A percentile compares a stretch with the other conserved stretches of the same genome.
These are phyloP conservation scores for Fusarium fracticaudum DNA, from an alignment of 2,329 filamentous ascomycete species.

Conservation along the genomic window DNA sequence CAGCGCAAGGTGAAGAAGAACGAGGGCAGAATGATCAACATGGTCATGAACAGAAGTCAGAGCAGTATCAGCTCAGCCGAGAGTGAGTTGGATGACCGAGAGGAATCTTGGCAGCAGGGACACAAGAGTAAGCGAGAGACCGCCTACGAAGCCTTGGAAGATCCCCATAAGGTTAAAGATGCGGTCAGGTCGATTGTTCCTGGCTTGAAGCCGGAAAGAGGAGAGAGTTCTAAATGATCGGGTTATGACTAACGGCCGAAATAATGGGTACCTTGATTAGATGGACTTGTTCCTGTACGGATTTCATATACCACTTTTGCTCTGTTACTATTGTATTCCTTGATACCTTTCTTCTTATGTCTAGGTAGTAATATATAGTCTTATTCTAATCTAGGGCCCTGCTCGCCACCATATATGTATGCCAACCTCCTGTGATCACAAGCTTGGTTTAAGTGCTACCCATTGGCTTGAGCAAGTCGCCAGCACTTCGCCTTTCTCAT, in stretches of 20 bases:
- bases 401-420: background rate
- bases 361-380: background rate
- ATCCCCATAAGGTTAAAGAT: constrained; percentile 58
- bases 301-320: constrained; percentile 19
- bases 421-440: constrained; percentile 29
- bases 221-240: constrained; percentile 31
- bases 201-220: constrained; percentile 28
- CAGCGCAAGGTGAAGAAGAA: constrained; percentile 80
- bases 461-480: constrained; percentile 47
- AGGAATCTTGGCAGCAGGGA: constrained; percentile 50
- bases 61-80: constrained; percentile 63
- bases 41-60: constrained; percentile 67
- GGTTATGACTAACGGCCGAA: constrained; percentile 30
- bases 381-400: constrained; percentile 18
- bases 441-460: constrained; percentile 45
- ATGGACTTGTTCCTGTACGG: constrained; percentile 26
- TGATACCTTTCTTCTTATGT: constrained; percentile 10
- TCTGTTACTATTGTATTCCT: constrained; percentile 14
- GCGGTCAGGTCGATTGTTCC: constrained; percentile 44
- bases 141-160: constrained; percentile 61
- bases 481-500: constrained; percentile 44
- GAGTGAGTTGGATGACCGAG: constrained; percentile 60
- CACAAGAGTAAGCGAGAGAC: constrained; percentile 63
- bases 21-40: constrained; percentile 60
- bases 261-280: background rate